These are phyloP conservation scores for Diplodia intermedia DNA, from an alignment of 2,329 filamentous ascomycete species.

Conservation along the genomic window DNA sequence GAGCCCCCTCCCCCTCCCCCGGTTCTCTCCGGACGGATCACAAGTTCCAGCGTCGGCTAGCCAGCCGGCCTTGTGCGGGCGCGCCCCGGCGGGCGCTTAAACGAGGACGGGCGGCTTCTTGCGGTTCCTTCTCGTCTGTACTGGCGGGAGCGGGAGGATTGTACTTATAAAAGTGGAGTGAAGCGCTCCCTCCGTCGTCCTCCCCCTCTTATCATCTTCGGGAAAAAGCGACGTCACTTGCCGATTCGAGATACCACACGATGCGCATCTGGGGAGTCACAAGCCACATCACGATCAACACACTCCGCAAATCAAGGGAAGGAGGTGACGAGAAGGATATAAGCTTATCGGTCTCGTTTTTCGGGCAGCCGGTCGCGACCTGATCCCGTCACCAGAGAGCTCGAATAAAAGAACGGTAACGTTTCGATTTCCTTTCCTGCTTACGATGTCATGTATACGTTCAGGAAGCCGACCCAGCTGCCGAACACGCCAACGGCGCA, in stretches of 20 bases:
- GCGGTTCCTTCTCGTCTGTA: not conserved
- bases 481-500: slow-evolving; percentile 92
- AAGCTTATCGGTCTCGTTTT: not conserved
- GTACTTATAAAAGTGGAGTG: not conserved
- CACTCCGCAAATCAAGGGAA: not conserved
- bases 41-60: no score
- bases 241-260: not conserved
- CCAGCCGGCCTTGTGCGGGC: no score
- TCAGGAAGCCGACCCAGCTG: slow-evolving; percentile 93
- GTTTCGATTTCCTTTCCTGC: not conserved
- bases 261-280: not conserved
- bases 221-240: not conserved
- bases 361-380: not conserved
- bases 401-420: not conserved
- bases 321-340: not conserved
- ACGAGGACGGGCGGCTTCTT: not conserved
- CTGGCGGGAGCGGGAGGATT: not conserved
- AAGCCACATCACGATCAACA: slow-evolving; percentile 4
- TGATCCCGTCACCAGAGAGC: not conserved
- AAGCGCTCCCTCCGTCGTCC: not conserved
- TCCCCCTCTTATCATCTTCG: not conserved
- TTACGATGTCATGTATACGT: slow-evolving; percentile 74
- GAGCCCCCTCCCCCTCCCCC: no score
- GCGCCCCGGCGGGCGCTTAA: not conserved
- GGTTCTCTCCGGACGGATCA: no score